Evolutionary conservation across 2,329 filamentous ascomycete genomes (phyloP).

Genomic region (Colletotrichum melonis): DNA sequence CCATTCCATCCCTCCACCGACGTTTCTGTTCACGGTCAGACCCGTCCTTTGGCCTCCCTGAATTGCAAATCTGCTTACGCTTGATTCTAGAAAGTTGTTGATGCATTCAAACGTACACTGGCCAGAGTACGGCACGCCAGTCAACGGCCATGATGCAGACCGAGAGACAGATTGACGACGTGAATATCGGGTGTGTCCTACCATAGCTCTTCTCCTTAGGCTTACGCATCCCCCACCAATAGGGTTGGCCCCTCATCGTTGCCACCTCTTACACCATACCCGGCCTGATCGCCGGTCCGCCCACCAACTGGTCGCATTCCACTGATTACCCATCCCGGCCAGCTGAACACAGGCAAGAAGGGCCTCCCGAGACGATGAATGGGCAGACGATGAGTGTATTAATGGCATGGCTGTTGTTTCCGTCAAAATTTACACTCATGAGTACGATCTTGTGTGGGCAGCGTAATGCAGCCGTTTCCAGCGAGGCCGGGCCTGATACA

Average conservation of each 20-base stretch:
- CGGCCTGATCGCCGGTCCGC: conserved; percentile 21
- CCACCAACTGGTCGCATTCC: conserved; percentile 11
- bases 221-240: not conserved
- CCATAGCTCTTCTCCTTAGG: not conserved
- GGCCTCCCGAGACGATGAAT: conserved; percentile 2
- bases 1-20: not conserved
- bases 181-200: too few species aligned
- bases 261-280: not conserved
- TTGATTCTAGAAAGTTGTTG: too few species aligned
- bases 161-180: not conserved
- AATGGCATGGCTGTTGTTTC: conserved; percentile 17
- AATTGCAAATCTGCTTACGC: not conserved
- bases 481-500: not conserved
- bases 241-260: too few species aligned
- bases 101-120: not conserved
- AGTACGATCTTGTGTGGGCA: not conserved
- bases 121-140: not conserved
- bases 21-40: not conserved
- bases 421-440: not conserved
- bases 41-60: conserved; percentile 1
- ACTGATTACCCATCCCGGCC: conserved; percentile 12
- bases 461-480: conserved; percentile 22
- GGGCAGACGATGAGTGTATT: not conserved
- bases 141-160: not conserved
- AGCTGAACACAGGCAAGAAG: conserved; percentile 27